Base-by-base conservation (phyloP, 2,329 filamentous ascomycete species). In the Drechslera avenae region DNA sequence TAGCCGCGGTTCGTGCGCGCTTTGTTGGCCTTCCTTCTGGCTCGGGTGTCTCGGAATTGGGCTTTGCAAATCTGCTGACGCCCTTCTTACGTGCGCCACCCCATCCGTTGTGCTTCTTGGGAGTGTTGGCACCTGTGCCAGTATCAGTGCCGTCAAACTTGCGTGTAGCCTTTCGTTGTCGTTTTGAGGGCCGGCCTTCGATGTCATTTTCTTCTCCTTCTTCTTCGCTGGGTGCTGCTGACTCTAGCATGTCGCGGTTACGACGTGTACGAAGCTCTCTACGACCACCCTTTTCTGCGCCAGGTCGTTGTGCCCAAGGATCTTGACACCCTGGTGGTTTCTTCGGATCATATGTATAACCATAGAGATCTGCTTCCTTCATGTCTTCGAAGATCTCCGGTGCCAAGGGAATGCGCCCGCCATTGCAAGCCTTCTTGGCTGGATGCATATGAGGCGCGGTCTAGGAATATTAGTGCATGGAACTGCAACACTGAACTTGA, bases 341-440 rank as follows among this genome's bases (percentile, higher is more conserved):
- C 59, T 81, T 81, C 0, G 79, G 68, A 54, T 83, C 81, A 63
- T 82, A 82, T 28, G 76, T 77, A 65, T 85, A 86, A 47, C 82
- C 81, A 62, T 86, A 86, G 0, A 86, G 71, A 50, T 80, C 79
- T 1, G 83, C 79, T 70, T 86, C 83, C 57, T 85, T 85, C 68
- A 80, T 80, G 57, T 84, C 83, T 61, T 85, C 83, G 53, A 78
- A 85, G 2, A 82, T 65, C n/a, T 73, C 68, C 4, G 73, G 70
- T 10, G 76, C 71, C 19, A 78, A 62, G 9, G 81, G 78, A 16
- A 74, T 66, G 16, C 78, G 73, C 10, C 77, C 78, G 16, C 78
- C 78, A 49, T 77, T 78, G 23, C 75, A 76, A 6, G 79, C 75
- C 54, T 82, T 81, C 52, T 82, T 80, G 3, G 80, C 77, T 12